Conservation (phyloP, 495 filamentous ascomycete species). For the Aspergillus diversus region DNA sequence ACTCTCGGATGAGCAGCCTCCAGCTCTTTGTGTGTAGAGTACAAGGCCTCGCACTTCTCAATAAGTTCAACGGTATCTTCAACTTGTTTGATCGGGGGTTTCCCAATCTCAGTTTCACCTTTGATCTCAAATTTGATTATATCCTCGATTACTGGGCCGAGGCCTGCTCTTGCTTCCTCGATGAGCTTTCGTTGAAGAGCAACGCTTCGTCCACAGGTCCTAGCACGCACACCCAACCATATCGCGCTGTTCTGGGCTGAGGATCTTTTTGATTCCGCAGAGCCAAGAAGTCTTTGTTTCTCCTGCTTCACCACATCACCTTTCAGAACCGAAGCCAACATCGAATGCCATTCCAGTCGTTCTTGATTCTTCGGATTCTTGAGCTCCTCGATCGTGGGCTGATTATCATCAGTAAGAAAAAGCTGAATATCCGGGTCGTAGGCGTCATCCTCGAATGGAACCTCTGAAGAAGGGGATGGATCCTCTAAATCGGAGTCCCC, state of each 20-base stretch:
- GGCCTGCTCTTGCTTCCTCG: constrained; percentile 71
- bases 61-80: constrained; percentile 86
- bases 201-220: constrained; percentile 78
- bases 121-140: constrained; percentile 93
- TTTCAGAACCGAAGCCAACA: constrained; percentile 93
- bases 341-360: constrained; percentile 95
- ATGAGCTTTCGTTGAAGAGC: constrained; percentile 81
- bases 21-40: constrained; percentile 76
- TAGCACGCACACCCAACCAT: constrained; percentile 86
- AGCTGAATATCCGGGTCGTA: constrained; percentile 94
- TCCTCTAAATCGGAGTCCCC: constrained; percentile 88
- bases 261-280: constrained; percentile 74
- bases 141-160: constrained; percentile 76
- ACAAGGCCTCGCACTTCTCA: constrained; percentile 81
- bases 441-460: constrained; percentile 76
- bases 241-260: constrained; percentile 77
- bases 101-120: constrained; percentile 89
- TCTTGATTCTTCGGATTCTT: constrained; percentile 88
- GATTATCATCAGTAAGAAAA: constrained; percentile 82
- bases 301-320: constrained; percentile 98
- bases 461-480: constrained; percentile 82
- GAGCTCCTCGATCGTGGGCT: constrained; percentile 86
- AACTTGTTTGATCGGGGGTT: constrained; percentile 82
- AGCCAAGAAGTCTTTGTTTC: constrained; percentile 90
- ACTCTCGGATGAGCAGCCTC: constrained; percentile 70